Percentiles rank a stretch among this genome's conserved stretches.
Evolutionary conservation across 352 stramenopile species (phyloP).

Genomic region (Peronospora farinosa): DNA sequence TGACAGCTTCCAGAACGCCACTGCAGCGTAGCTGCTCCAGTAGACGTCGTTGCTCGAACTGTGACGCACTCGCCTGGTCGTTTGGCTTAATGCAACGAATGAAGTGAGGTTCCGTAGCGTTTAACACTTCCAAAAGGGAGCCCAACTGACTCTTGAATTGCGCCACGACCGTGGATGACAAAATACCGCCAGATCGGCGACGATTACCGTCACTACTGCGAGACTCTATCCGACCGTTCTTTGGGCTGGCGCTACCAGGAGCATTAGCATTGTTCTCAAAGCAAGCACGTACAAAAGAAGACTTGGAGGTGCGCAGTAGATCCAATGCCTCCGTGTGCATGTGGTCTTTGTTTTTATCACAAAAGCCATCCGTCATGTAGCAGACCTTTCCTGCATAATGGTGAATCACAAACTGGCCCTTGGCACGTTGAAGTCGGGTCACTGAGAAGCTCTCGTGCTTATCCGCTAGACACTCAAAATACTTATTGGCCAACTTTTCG

Average conservation of each 20-base stretch:
- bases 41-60: conserved; percentile 63
- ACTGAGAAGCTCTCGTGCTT: conserved; percentile 69
- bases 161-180: conserved; percentile 78
- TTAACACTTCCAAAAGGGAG: conserved; percentile 90
- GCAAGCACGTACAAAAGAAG: conserved; percentile 58
- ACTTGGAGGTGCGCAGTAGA: conserved; percentile 59
- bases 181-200: conserved; percentile 58
- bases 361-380: conserved; percentile 78
- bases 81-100: conserved; percentile 89
- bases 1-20: conserved; percentile 83
- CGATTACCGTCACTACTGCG: conserved; percentile 37
- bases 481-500: conserved; percentile 80
- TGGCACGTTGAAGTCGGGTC: conserved; percentile 67
- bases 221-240: conserved; percentile 19
- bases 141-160: conserved; percentile 93
- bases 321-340: conserved; percentile 79
- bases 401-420: conserved; percentile 79
- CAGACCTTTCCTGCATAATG: conserved; percentile 84
- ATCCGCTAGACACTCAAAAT: conserved; percentile 48
- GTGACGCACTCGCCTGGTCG: conserved; percentile 46
- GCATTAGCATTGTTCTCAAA: conserved; percentile 44
- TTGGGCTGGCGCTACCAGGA: conserved; percentile 17
- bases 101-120: conserved; percentile 91
- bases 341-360: conserved; percentile 87
- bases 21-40: conserved; percentile 83